Percentiles rank a stretch among this genome's conserved stretches.
These are phyloP conservation scores for Cordyceps cateniannulata DNA, from an alignment of 2,329 filamentous ascomycete genomes.

Conservation along the genomic window DNA sequence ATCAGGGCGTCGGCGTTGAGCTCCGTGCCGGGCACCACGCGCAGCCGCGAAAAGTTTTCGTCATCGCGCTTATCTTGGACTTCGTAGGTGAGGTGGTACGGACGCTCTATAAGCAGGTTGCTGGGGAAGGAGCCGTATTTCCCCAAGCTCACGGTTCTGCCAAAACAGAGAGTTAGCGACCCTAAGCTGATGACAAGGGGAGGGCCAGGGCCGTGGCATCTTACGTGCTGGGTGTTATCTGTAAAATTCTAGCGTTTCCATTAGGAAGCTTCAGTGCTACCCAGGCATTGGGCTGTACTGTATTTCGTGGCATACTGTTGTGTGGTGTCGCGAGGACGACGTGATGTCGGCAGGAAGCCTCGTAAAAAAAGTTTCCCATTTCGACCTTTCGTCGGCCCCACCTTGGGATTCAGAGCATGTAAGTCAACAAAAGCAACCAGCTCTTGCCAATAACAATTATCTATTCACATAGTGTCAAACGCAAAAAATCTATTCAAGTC, in stretches of 20 bases:
- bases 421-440: neutral
- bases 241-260: slow-evolving; percentile 49
- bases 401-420: neutral
- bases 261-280: slow-evolving; percentile 54
- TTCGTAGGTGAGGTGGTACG: slow-evolving; percentile 88
- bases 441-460: neutral
- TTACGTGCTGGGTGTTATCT: slow-evolving; percentile 56
- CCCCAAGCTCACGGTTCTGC: slow-evolving; percentile 76
- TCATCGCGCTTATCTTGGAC: slow-evolving; percentile 64
- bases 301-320: slow-evolving; percentile 24
- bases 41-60: slow-evolving; percentile 61
- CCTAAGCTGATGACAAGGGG: neutral
- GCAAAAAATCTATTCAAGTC: too few species aligned
- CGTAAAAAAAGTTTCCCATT: slow-evolving; percentile 9
- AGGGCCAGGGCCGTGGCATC: slow-evolving; percentile 12
- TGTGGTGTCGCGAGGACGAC: slow-evolving; percentile 1
- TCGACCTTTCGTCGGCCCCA: neutral
- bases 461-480: neutral
- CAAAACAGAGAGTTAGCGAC: neutral
- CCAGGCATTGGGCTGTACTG: slow-evolving; percentile 51
- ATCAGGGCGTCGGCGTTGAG: slow-evolving; percentile 73
- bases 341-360: neutral
- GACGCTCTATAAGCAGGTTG: slow-evolving; percentile 85
- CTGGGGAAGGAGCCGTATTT: slow-evolving; percentile 90
- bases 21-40: slow-evolving; percentile 73